These are phyloP conservation scores for Bidens hawaiensis DNA, from an alignment of 140 eudicot genomes.

Conservation along the genomic window DNA sequence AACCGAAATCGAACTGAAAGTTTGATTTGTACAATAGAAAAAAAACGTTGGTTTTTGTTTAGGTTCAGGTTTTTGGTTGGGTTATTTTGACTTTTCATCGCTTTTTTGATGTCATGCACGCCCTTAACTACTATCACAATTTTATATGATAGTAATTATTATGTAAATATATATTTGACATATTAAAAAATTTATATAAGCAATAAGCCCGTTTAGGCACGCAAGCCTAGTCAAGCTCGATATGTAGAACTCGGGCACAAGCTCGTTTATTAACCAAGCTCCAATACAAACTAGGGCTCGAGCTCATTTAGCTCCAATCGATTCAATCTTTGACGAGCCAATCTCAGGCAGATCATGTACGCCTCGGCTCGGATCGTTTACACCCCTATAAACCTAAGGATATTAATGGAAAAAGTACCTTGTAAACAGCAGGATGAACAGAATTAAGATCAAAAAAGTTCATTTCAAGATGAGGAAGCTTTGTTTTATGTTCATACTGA, in stretches of 20 bases:
- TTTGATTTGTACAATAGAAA: no score
- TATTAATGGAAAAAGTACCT: slow-evolving; percentile 36
- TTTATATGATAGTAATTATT: no score
- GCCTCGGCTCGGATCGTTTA: background rate
- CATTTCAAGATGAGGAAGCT: slow-evolving; percentile 79
- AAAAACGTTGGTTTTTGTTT: no score
- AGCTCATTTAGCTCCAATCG: background rate
- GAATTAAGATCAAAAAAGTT: slow-evolving; percentile 74
- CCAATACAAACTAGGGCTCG: no score
- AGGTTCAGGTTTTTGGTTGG: no score
- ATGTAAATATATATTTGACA: background rate
- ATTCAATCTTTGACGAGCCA: background rate
- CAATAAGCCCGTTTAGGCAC: background rate
- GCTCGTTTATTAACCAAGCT: background rate
- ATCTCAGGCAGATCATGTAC: background rate
- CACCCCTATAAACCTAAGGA: background rate
- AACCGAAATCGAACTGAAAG: no score
- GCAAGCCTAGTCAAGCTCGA: background rate
- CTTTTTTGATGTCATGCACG: no score
- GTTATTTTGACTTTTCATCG: no score
- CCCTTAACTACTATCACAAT: background rate
- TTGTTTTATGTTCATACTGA: slow-evolving; percentile 92
- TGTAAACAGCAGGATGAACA: slow-evolving; percentile 87
- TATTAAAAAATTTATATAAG: no score
- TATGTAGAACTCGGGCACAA: background rate